These are phyloP conservation scores for Protomyces inouyei DNA, from an alignment of 1,139 yeast genomes.

Conservation along the genomic window DNA sequence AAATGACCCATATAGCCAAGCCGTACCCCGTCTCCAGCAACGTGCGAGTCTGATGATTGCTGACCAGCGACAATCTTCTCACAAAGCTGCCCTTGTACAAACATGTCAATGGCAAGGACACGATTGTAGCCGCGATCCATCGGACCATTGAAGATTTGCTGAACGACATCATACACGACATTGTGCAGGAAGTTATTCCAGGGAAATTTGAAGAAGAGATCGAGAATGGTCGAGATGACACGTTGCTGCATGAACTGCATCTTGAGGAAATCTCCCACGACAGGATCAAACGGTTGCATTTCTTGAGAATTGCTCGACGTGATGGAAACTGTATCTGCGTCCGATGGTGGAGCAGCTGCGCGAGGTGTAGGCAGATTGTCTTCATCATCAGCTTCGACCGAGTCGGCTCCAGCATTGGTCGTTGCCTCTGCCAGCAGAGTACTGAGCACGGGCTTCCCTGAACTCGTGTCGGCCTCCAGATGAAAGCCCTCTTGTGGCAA, in stretches of 20 bases:
- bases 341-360: slow-evolving; percentile 5
- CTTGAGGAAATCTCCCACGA: slow-evolving; percentile 84
- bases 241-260: slow-evolving; percentile 78
- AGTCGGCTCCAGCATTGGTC: not conserved
- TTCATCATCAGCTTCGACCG: slow-evolving; percentile 28
- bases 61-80: slow-evolving; percentile 80
- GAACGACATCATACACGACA: slow-evolving; percentile 95
- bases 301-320: slow-evolving; percentile 28
- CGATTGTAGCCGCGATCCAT: slow-evolving; percentile 90
- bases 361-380: slow-evolving; percentile 32
- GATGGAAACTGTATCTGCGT: slow-evolving; percentile 27
- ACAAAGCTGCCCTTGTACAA: slow-evolving; percentile 72
- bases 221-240: slow-evolving; percentile 68
- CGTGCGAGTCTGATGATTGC: slow-evolving; percentile 56
- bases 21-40: slow-evolving; percentile 48
- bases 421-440: not conserved
- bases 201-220: slow-evolving; percentile 83
- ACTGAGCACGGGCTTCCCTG: not conserved
- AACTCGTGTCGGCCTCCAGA: not conserved
- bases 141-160: slow-evolving; percentile 90
- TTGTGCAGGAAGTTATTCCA: slow-evolving; percentile 98
- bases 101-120: slow-evolving; percentile 78
- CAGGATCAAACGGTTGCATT: slow-evolving; percentile 46
- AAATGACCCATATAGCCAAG: slow-evolving; percentile 97
- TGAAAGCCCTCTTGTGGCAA: not conserved